A percentile compares a stretch with the other conserved stretches of the same genome.
phyloP scores from a whole-genome alignment of 2,329 filamentous ascomycete species.

The Aciculosporium take region DNA sequence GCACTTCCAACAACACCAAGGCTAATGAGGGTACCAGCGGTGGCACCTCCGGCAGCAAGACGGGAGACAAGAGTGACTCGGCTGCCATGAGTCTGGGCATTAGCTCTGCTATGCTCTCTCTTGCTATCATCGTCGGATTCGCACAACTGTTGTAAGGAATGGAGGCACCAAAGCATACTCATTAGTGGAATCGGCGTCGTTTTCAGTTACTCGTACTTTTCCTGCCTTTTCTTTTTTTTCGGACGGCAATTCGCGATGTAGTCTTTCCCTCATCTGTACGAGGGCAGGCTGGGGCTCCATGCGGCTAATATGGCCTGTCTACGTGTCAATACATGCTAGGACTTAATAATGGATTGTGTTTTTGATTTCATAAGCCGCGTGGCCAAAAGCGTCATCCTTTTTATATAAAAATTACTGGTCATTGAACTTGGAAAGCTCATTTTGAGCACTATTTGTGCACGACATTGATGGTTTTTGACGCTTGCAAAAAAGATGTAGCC shows the following conservation, averaged over 20 bases:
- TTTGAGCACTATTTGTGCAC: not conserved
- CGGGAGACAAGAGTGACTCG: conserved; percentile 20
- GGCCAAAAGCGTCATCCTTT: not conserved
- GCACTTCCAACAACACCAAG: conserved; percentile 34
- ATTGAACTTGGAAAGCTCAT: not conserved
- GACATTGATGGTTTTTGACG: not conserved
- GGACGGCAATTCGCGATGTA: conserved; percentile 21
- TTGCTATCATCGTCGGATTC: conserved; percentile 32
- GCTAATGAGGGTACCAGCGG: conserved; percentile 34
- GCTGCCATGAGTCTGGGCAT: conserved; percentile 31
- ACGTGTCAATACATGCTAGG: conserved; percentile 21
- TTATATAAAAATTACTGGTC: not conserved
- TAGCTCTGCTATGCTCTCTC: conserved; percentile 32
- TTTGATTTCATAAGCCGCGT: conserved; percentile 12
- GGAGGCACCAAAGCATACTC: conserved; percentile 12
- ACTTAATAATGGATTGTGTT: conserved; percentile 31
- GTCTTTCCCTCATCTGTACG: conserved; percentile 15
- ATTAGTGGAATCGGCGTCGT: conserved; percentile 22
- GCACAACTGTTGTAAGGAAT: conserved; percentile 36
- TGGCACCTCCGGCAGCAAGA: conserved; percentile 13
- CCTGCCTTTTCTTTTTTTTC: conserved; percentile 21
- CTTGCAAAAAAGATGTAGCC: too few species aligned
- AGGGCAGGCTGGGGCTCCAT: conserved; percentile 13
- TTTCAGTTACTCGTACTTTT: conserved; percentile 20
- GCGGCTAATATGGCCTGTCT: conserved; percentile 8